phyloP scores from a whole-genome alignment of 1,139 yeast species.

The Yueomyces sp. region DNA sequence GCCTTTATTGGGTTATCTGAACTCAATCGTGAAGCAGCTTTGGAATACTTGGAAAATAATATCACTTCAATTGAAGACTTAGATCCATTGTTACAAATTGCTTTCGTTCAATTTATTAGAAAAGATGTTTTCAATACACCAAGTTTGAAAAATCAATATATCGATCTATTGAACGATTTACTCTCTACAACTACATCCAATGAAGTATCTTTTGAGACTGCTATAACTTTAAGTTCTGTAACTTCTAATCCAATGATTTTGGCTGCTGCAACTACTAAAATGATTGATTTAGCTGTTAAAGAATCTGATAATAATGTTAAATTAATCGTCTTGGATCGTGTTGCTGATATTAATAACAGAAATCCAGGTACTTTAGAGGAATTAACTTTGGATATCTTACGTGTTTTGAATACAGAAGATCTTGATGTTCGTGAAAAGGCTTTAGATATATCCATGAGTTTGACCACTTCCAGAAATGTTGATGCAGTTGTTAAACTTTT shows the following conservation, averaged over 20 bases:
- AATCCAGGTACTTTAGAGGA: conserved; percentile 83
- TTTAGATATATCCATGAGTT: conserved; percentile 63
- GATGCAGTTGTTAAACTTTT: conserved; percentile 87
- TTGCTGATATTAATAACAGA: conserved; percentile 58
- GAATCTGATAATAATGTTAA: conserved; percentile 92
- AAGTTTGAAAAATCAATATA: conserved; percentile 56
- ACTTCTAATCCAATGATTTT: conserved; percentile 59
- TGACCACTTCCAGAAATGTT: conserved; percentile 79
- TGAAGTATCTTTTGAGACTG: conserved; percentile 86
- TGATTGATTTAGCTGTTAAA: conserved; percentile 78
- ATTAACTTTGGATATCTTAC: conserved; percentile 71
- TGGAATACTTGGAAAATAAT: conserved; percentile 67
- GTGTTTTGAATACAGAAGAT: conserved; percentile 79
- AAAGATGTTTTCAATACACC: conserved; percentile 60
- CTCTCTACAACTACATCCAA: conserved; percentile 57
- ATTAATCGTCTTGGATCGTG: conserved; percentile 79
- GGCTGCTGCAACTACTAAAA: conserved; percentile 66
- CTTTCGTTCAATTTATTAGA: conserved; percentile 84
- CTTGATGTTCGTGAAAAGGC: conserved; percentile 85
- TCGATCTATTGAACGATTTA: conserved; percentile 59
- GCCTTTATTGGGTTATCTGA: conserved; percentile 84
- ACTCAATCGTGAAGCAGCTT: conserved; percentile 75
- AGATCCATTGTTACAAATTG: conserved; percentile 79
- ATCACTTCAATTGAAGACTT: conserved; percentile 48
- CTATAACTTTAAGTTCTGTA: conserved; percentile 67